A percentile compares a stretch with the other conserved stretches of the same genome.
phyloP scores from a whole-genome alignment of 495 filamentous ascomycete species.

The Trichoderma orchidacearum region DNA sequence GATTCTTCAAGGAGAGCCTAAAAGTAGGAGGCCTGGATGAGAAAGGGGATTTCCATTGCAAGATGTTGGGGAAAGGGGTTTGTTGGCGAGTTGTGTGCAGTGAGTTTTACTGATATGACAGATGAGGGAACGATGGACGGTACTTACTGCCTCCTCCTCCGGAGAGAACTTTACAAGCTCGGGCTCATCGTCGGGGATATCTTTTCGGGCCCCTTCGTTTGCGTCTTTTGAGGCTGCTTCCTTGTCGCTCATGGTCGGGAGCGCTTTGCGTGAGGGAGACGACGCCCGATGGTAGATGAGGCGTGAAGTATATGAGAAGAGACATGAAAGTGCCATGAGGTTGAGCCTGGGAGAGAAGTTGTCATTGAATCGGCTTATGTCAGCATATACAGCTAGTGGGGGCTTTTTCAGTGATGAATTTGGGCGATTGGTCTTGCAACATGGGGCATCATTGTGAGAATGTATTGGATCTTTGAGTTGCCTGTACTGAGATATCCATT shows the following conservation, averaged over 20 bases:
- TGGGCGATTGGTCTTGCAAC: too few species aligned
- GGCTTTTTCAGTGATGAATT: too few species aligned
- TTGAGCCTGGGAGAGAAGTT: too few species aligned
- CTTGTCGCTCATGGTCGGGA: background rate
- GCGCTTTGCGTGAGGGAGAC: background rate
- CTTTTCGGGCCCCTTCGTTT: background rate
- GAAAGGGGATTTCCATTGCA: background rate
- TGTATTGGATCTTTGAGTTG: too few species aligned
- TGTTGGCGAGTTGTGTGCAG: background rate
- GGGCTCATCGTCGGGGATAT: conserved; percentile 5
- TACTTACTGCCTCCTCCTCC: conserved; percentile 61
- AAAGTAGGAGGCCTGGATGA: background rate
- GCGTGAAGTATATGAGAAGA: too few species aligned
- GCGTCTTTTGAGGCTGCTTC: background rate
- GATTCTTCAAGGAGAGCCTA: conserved; percentile 61
- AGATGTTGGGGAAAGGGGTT: background rate
- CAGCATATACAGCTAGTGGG: background rate
- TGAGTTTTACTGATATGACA: background rate
- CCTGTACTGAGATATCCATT: too few species aligned
- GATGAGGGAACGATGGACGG: background rate
- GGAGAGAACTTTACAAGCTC: conserved; percentile 34
- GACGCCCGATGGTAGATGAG: too few species aligned
- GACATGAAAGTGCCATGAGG: too few species aligned
- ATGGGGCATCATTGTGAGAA: too few species aligned
- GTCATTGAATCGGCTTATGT: background rate